These are phyloP conservation scores for Eustoma russellianum DNA, from an alignment of 257 asterid species.

Conservation along the genomic window DNA sequence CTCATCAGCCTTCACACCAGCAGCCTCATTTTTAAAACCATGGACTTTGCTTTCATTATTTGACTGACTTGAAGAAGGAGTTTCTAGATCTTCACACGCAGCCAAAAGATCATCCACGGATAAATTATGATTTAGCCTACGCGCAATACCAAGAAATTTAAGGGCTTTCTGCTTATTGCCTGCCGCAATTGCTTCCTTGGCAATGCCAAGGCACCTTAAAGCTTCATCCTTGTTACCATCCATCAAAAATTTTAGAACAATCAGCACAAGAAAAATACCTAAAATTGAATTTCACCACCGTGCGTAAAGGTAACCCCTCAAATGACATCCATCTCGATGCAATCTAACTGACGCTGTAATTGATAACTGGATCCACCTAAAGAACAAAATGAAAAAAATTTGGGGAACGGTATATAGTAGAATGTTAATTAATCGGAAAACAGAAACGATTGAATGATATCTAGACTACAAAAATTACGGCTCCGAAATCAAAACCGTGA, in stretches of 20 bases:
- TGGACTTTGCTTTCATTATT: slow-evolving; percentile 9
- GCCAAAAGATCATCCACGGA: slow-evolving; percentile 34
- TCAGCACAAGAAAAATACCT: too few species aligned
- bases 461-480: too few species aligned
- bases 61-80: slow-evolving; percentile 14
- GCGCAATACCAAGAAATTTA: slow-evolving; percentile 36
- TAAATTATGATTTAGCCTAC: slow-evolving; percentile 25
- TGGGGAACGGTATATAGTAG: too few species aligned
- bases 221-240: slow-evolving; percentile 46
- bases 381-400: too few species aligned
- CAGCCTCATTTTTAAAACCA: slow-evolving; percentile 4
- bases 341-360: too few species aligned
- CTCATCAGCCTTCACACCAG: slow-evolving; percentile 14
- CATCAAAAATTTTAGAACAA: slow-evolving; percentile 21
- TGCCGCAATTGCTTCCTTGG: slow-evolving; percentile 34
- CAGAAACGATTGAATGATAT: too few species aligned
- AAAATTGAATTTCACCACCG: too few species aligned
- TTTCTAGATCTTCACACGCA: slow-evolving; percentile 30
- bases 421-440: too few species aligned
- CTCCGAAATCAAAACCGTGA: too few species aligned
- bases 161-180: slow-evolving; percentile 37
- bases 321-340: too few species aligned
- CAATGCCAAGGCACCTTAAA: slow-evolving; percentile 36
- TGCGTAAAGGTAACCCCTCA: too few species aligned
- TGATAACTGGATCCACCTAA: too few species aligned